These are phyloP conservation scores for Amborella trichopoda DNA, from an alignment of 164 flowering plant genomes.

Conservation along the genomic window DNA sequence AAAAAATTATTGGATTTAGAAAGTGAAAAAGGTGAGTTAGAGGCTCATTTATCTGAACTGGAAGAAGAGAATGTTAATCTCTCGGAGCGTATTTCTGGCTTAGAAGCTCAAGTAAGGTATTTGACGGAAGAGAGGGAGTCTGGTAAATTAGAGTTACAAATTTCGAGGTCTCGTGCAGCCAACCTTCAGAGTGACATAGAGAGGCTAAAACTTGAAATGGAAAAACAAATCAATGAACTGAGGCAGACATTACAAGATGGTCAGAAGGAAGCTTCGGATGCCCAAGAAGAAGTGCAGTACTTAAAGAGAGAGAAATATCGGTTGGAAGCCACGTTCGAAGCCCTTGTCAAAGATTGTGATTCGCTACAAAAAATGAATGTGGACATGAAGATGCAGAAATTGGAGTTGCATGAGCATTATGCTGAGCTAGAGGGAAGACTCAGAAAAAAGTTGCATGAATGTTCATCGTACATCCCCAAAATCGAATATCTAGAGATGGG, in stretches of 20 bases:
- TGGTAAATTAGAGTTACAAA: slow-evolving; percentile 29
- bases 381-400: slow-evolving; percentile 35
- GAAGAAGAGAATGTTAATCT: slow-evolving; percentile 50
- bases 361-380: slow-evolving; percentile 39
- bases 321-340: slow-evolving; percentile 34
- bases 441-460: slow-evolving; percentile 22
- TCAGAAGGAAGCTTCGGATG: slow-evolving; percentile 25
- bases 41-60: slow-evolving; percentile 36
- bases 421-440: slow-evolving; percentile 33
- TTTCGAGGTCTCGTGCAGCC: slow-evolving; percentile 21
- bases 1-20: slow-evolving; percentile 39
- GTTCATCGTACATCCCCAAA: slow-evolving; percentile 27
- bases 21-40: slow-evolving; percentile 34
- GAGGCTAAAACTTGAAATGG: slow-evolving; percentile 26
- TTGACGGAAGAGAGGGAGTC: slow-evolving; percentile 44
- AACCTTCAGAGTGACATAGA: slow-evolving; percentile 38
- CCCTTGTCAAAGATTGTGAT: slow-evolving; percentile 30
- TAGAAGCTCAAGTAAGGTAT: slow-evolving; percentile 54
- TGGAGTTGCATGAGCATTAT: slow-evolving; percentile 38
- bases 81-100: slow-evolving; percentile 31
- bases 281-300: slow-evolving; percentile 43
- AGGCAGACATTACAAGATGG: slow-evolving; percentile 32
- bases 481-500: slow-evolving; percentile 38
- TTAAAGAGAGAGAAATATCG: slow-evolving; percentile 36
- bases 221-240: slow-evolving; percentile 21